Evolutionary conservation across 179 eudicot genomes (phyloP), one percentile per base, ranked within the genome.

Genomic region (Nepenthes alata): DNA sequence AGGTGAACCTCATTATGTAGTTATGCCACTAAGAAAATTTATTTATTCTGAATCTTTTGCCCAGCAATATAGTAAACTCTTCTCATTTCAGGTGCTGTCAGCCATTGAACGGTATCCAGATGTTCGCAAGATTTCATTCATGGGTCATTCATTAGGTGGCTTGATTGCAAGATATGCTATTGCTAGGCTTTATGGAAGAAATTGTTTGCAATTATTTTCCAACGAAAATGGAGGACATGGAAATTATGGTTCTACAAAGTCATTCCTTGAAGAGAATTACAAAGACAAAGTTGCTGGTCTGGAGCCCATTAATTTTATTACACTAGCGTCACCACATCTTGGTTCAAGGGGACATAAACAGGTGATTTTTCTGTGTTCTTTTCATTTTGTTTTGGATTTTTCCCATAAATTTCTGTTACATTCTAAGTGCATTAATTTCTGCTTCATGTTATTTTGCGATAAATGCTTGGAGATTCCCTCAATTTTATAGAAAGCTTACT

Each of bases 321-420:
- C 98, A 54, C 73, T 69, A 37, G 98, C 98, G 44, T 76, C 98
- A 4, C 98, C 98, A 11, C 97, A 93, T 69, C 95, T 93, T 62
- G 98, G 98, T 70, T 81, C 87, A 51, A 78, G 88, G 68, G 98
- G 90, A 15, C 93, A 85, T 75, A 87, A 82, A 67, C 98, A 93
- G 93, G 98, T 87, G 56, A 70, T 50, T 45, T 39, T 11, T 15
- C n/a, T 37, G 16, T 25, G 6, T 11, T 47, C 53, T 49, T 12
- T 44, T 38, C 39, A 3, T 55, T 47, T 12, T 55, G 58, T 16
- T 62, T 56, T 13, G 10, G 2, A 45, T 71, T 11, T 5, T 37
- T 0, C 54, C 39, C 25, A 25, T 25, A 8, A 14, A 34, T 55
- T 15, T 1, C 3, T 55, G 6, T 51, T 35, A 4, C 6, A 14